Base-by-base conservation (phyloP, 108 stramenopile species). In the Skeletonema tropicum region DNA sequence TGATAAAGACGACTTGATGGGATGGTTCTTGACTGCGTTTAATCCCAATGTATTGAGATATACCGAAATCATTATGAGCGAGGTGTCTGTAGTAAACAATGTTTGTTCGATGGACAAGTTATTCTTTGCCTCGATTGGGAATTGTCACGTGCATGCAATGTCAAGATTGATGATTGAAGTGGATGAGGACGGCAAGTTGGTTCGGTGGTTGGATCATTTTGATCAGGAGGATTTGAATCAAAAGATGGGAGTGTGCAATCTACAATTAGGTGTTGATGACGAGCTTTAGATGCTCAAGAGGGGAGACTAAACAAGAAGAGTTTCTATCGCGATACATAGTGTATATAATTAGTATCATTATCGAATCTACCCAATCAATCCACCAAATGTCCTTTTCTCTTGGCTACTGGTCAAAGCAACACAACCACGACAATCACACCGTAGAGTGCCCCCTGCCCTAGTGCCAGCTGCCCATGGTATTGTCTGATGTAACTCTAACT, bases 401-500 rank as follows among this genome's bases (percentile, higher is more conserved):
- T 71, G 63, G 21, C 48, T 52, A 46, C 90, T 49, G 10, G 87
- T 85, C 85, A 94, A 81, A 49, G 92, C 89, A 3, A 94, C 92
- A 76, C 92, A 94, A 10, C 92, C 92, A 33, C 88, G 79, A 66
- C 86, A 87, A 74, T 90, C 89, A 68, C 92, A 94, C 8, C 77
- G 73, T 38, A 94, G 75, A 3, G 88, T 94, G 8, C 92, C 92
- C 32, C 85, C 87, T 19, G 92, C 92, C 55, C 76, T 82, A 2
- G 84, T 71, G 23, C 82, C 88, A 15, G 76, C 41, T 69, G 80
- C 87, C 92, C 92, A 94, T 3, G 92, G 92, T 60, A 94, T 94
- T 0, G 90, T 94, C 66, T 94, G 90, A 71, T 94, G 92, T 31
- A 90, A 62, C 29, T 76, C 78, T 19, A 94, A 77, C 58, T 86